Percentiles rank a stretch among this genome's conserved stretches.
These are phyloP conservation scores for Clarireedia homoeocarpa DNA, from an alignment of 2,329 filamentous ascomycete genomes.

Conservation along the genomic window DNA sequence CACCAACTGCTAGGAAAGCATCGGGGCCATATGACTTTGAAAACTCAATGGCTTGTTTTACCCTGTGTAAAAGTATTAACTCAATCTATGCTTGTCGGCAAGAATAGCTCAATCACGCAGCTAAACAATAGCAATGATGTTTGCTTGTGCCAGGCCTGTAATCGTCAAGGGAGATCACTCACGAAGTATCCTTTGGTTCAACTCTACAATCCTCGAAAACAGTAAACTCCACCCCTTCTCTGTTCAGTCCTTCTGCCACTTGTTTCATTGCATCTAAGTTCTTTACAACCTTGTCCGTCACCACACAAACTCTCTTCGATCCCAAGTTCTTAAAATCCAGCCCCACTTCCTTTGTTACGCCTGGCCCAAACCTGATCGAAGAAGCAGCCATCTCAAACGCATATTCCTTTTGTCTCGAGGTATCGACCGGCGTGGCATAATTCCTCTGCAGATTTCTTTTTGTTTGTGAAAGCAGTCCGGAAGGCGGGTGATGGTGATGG, in stretches of 20 bases:
- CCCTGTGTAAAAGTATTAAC: constrained; percentile 38
- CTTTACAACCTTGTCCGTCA: constrained; percentile 78
- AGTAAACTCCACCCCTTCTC: constrained; percentile 71
- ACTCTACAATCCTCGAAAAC: constrained; percentile 75
- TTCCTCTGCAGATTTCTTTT: constrained; percentile 40
- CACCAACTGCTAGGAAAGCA: constrained; percentile 85
- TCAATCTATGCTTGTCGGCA: too few species aligned
- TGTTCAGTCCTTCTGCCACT: constrained; percentile 69
- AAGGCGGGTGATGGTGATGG: constrained; percentile 50
- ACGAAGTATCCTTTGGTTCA: constrained; percentile 93
- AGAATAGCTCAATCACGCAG: too few species aligned
- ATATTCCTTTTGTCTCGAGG: constrained; percentile 78
- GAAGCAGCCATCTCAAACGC: constrained; percentile 98
- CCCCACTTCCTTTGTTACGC: constrained; percentile 89
- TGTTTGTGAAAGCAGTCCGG: constrained; percentile 34
- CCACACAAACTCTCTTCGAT: constrained; percentile 78
- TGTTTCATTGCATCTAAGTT: constrained; percentile 85
- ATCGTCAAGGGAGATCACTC: constrained; percentile 29
- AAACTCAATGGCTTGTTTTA: constrained; percentile 85
- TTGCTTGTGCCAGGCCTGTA: neutral
- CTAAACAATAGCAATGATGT: too few species aligned
- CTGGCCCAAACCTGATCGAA: constrained; percentile 87
- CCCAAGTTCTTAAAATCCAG: constrained; percentile 96
- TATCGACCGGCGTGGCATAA: constrained; percentile 70
- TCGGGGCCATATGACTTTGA: constrained; percentile 74